phyloP scores from a whole-genome alignment of 2,329 filamentous ascomycete species.

The Fusarium sp. region DNA sequence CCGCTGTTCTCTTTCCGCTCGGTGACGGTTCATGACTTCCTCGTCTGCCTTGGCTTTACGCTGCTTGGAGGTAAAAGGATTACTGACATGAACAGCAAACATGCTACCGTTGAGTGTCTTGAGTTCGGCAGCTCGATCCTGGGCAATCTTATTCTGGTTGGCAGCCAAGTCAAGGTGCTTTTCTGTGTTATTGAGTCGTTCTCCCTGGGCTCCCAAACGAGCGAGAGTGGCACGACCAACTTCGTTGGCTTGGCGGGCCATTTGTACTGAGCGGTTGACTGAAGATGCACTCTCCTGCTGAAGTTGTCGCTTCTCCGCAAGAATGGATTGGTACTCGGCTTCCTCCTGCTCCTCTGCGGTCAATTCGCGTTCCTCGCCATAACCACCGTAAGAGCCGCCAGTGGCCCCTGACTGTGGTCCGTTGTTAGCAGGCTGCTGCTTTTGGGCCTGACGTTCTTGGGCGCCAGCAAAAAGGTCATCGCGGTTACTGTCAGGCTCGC shows the following conservation, averaged over 20 bases:
- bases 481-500: slow-evolving; percentile 65
- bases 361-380: slow-evolving; percentile 79
- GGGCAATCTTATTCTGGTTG: slow-evolving; percentile 80
- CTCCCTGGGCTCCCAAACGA: slow-evolving; percentile 80
- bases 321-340: slow-evolving; percentile 74
- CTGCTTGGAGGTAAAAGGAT: slow-evolving; percentile 79
- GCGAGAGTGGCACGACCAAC: slow-evolving; percentile 78
- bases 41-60: slow-evolving; percentile 74
- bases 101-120: slow-evolving; percentile 90
- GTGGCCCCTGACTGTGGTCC: slow-evolving; percentile 45
- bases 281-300: slow-evolving; percentile 76
- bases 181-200: slow-evolving; percentile 85
- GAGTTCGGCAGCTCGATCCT: slow-evolving; percentile 84
- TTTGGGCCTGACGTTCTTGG: slow-evolving; percentile 61
- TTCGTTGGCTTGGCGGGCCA: slow-evolving; percentile 59
- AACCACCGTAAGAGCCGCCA: slow-evolving; percentile 60
- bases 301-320: slow-evolving; percentile 70
- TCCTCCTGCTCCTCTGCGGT: slow-evolving; percentile 84
- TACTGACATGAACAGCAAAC: slow-evolving; percentile 85
- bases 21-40: slow-evolving; percentile 75
- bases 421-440: slow-evolving; percentile 45
- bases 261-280: slow-evolving; percentile 56
- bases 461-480: slow-evolving; percentile 74
- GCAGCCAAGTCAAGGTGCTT: slow-evolving; percentile 83
- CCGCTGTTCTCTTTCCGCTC: slow-evolving; percentile 73